Base-by-base conservation (phyloP, 768 basidiomycete species). In the Amanita fuliginea region DNA sequence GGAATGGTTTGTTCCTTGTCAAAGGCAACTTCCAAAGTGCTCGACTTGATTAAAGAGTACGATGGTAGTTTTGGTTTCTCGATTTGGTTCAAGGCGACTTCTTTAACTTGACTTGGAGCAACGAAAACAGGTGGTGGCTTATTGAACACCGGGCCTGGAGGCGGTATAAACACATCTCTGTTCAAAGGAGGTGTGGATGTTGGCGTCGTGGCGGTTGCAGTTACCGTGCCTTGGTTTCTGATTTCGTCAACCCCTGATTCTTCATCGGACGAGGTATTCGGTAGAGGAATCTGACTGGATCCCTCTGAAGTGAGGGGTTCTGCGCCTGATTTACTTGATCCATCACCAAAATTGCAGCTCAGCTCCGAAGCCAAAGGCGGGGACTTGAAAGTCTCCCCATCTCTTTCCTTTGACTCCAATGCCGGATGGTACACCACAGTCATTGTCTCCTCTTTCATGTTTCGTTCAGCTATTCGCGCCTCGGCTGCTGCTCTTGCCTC, bases 401-500 rank as follows among this genome's bases (percentile, higher is more conserved):
- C n/a, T 16, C 16, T 14, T 43, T 43, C 33, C 3, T 13, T 34
- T 11, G 44, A 33, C 3, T 16, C 19, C 8, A 19, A 21, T 46
- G 30, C 4, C 7, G 34, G 18, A 35, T 34, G 11, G 22, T 32
- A 36, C 18, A 16, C 35, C 35, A 42, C 44, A 3, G 57, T 60
- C 24, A 60, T 62, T 52, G 60, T 59, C 26, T 69, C 69, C 40
- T 76, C 69, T 50, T 72, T 66, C 52, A 73, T 71, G 57, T 81
- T 75, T 51, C 83, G 67, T 60, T 86, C 76, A 1, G 78, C 83
- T 19, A 89, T 71, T 51, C 76, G 73, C 4, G 78, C 83, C 61
- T 88, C 82, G 6, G 85, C 83, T 36, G 75, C 73, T 52, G 81
- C 66, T 64, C 77, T 60, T 59, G 76, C 86, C 63, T 85, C 81